These are phyloP conservation scores for Rusavskia elegans DNA, from an alignment of 495 filamentous ascomycete species.

Conservation along the genomic window DNA sequence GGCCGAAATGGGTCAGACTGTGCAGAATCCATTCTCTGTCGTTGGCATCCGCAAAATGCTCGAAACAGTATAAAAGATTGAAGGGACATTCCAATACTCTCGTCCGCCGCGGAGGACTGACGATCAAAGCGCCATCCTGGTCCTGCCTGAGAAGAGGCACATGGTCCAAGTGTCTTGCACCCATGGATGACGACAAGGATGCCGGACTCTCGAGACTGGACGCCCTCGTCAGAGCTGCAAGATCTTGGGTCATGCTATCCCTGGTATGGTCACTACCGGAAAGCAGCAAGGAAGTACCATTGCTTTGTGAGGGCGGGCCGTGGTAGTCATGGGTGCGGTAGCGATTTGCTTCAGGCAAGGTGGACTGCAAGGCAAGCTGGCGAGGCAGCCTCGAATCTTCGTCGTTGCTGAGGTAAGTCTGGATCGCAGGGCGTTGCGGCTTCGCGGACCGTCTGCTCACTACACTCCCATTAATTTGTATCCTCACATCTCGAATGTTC, in stretches of 20 bases:
- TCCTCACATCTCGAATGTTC: too few species aligned
- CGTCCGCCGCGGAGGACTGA: neutral
- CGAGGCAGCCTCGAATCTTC: neutral
- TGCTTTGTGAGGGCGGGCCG: neutral
- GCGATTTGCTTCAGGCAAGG: neutral
- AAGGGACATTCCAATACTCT: constrained; percentile 8
- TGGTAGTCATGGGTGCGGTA: neutral
- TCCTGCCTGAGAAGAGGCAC: neutral
- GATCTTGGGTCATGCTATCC: neutral
- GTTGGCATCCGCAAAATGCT: neutral
- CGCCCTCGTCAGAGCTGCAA: constrained; percentile 2
- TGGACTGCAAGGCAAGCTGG: constrained; percentile 1
- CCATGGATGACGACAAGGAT: constrained; percentile 1
- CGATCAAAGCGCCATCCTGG: neutral
- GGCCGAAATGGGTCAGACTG: constrained; percentile 6
- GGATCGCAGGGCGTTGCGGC: neutral
- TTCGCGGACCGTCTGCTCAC: neutral
- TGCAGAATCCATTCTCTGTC: constrained; percentile 6
- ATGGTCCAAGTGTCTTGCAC: neutral
- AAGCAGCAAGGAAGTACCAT: neutral
- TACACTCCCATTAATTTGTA: neutral
- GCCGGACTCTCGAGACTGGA: neutral
- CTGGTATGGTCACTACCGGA: neutral
- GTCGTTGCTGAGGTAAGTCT: neutral
- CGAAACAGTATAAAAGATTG: constrained; percentile 1